Evolutionary conservation across 805 yeast species (phyloP), one percentile per base, ranked within the genome.

Genomic region (Millerago galiae): DNA sequence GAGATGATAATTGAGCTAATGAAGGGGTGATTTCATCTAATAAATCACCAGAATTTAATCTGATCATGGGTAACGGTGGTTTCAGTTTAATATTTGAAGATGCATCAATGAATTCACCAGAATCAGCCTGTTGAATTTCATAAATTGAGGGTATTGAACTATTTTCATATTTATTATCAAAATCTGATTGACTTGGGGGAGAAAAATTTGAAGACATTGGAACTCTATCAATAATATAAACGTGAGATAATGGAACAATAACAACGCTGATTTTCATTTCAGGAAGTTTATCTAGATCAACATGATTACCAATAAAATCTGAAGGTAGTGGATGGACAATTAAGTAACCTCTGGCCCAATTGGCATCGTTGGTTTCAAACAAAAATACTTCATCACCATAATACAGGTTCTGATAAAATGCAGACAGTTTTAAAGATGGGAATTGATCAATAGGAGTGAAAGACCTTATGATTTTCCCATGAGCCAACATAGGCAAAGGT

Each of bases 271-370:
- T 62, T 38, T 70, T 72, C 41, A 68, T 64, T 34, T 75, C 80
- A 0, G 89, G 88, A 41, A 83, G 64, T 42, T 75, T 76, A 40
- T 81, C 85, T 49, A 78, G 66, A 49, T 77, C 74, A 24, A 77
- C 73, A 1, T 64, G 56, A 43, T 79, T 71, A 12, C 83, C 77
- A 30, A 81, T 73, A 60, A 78, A 83, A 55, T 81, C 87, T 27
- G 77, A 71, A 1, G 91, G 91, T 41, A 79, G 64, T 7, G 95
- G 90, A 45, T 79, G 73, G 31, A 81, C 66, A 29, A 83, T 65
- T 4, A 77, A 70, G 59, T 88, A 87, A 11, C 89, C 95, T 52
- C 95, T 71, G 18, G 80, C 87, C 95, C 95, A 88, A 47, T 72
- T 72, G 16, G 70, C 69, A 33, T 65, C 60, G 60, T 74, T 68